These are phyloP conservation scores for Stagonosporopsis cucurbitacearum DNA, from an alignment of 2,329 filamentous ascomycete genomes.

Conservation along the genomic window DNA sequence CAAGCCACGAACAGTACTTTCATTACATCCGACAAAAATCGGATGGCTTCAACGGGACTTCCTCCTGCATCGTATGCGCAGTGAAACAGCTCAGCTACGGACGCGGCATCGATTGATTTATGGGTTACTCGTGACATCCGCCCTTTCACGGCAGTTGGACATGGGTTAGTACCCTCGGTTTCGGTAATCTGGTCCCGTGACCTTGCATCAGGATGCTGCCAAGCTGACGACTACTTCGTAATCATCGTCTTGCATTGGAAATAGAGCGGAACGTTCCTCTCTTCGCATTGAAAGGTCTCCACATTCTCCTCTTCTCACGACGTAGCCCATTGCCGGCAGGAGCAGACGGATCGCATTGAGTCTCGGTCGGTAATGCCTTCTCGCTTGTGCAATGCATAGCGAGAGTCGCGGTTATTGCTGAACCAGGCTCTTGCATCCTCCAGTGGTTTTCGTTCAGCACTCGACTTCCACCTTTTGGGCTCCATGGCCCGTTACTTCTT, in stretches of 20 bases:
- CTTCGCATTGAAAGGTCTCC: not conserved
- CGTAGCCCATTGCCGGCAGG: too few relatives aligned
- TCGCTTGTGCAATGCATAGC: not conserved
- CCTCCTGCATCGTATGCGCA: not conserved
- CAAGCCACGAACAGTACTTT: not conserved
- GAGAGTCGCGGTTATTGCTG: not conserved
- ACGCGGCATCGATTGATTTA: not conserved
- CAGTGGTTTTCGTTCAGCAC: not conserved
- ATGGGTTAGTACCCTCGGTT: slow-evolving; percentile 5
- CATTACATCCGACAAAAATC: not conserved
- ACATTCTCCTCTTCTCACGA: not conserved
- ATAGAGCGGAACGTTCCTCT: not conserved
- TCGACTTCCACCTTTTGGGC: not conserved
- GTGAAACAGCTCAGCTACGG: not conserved
- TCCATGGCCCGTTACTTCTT: too few relatives aligned
- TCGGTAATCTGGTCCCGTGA: slow-evolving; percentile 5
- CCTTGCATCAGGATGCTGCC: not conserved
- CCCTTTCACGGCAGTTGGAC: slow-evolving; percentile 5
- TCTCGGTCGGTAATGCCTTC: not conserved
- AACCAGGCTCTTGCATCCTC: not conserved
- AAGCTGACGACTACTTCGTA: too few relatives aligned
- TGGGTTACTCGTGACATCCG: not conserved
- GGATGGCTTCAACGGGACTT: not conserved
- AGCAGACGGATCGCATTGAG: not conserved
- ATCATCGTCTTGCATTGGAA: not conserved